Base-by-base conservation (phyloP, 768 basidiomycete genomes). In the Sarcodon sp. region DNA sequence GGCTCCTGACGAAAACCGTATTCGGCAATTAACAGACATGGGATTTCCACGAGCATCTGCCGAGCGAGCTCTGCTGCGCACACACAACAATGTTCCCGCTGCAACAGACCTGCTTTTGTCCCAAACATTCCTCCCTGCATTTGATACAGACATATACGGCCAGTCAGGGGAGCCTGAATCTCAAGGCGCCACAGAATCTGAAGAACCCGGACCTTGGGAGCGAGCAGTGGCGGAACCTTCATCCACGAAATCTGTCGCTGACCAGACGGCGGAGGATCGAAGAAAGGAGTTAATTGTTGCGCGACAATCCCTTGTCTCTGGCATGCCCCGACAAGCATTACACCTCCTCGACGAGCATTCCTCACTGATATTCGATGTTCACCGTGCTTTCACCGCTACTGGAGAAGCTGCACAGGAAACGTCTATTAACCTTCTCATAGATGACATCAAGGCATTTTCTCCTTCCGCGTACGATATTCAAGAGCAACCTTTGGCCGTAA, bases 11-110 rank as follows among this genome's bases (percentile, higher is more conserved):
- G 89, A 92, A 60, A 72, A 71, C 43, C 77, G 83, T 34, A 78
- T 97, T 47, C 76, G 77, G 45, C 85, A 90, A 56, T 70, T 98
- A 47, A 83, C 79, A 8, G 96, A 98, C 57, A 98, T 99, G 96
- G 96, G 96, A 43, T 99, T 98, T 69, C 79, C 85, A 34, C 79
- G 91, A n/a, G 75, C 79, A 37, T 87, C 88, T 10, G 89, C 83
- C 1, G 86, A 87, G 58, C 76, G 82, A 46, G 94, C 94, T 4
- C 69, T 99, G 35, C 63, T 73, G 15, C 86, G 93, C 9, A 80
- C 84, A 4, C 79, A 84, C 52, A 98, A 98, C 63, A 92, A 96
- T 57, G 71, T 96, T 57, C 80, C 73, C 39, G 79, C 85, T 4
- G 96, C 96, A 4, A 84, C 94, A 0, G 93, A 98, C 54, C 68